These are phyloP conservation scores for Chytriomyces hyalinus DNA, from an alignment of 192 early-diverging fungal species.

Conservation along the genomic window DNA sequence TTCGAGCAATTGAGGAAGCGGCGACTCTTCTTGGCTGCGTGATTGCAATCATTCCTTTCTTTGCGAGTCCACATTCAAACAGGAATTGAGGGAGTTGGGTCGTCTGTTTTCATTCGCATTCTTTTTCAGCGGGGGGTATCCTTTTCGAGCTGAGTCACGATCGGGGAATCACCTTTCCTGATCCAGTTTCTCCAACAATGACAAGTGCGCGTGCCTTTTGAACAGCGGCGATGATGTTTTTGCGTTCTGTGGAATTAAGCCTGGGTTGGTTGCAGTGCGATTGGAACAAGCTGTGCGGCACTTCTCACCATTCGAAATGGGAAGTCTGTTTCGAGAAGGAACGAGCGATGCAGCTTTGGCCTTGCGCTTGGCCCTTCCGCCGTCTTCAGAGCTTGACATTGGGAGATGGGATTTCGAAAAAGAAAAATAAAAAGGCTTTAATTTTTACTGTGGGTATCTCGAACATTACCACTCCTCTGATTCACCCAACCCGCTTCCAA, in stretches of 20 bases:
- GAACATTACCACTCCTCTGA: no score
- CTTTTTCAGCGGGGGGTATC: neutral
- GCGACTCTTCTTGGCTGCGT: conserved; percentile 65
- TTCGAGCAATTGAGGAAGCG: conserved; percentile 63
- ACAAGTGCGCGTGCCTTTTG: conserved; percentile 59
- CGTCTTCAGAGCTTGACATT: neutral
- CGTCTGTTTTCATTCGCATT: neutral
- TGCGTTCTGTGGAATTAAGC: neutral
- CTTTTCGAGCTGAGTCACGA: neutral
- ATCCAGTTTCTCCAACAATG: conserved; percentile 81
- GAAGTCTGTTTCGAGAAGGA: neutral
- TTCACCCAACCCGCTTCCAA: neutral
- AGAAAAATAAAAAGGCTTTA: neutral
- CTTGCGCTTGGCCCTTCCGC: neutral
- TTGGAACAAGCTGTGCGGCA: no score
- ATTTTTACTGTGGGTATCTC: no score
- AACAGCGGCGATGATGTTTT: conserved; percentile 46
- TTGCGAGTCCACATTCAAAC: conserved; percentile 62
- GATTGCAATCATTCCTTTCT: conserved; percentile 54
- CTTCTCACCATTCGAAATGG: neutral
- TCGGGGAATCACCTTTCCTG: conserved; percentile 77
- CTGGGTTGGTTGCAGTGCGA: no score
- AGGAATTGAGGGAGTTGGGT: conserved; percentile 93
- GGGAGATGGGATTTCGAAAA: neutral
- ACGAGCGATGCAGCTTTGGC: neutral